Evolutionary conservation across 352 stramenopile genomes (phyloP).

Genomic region (Elongisporangium undulatum): DNA sequence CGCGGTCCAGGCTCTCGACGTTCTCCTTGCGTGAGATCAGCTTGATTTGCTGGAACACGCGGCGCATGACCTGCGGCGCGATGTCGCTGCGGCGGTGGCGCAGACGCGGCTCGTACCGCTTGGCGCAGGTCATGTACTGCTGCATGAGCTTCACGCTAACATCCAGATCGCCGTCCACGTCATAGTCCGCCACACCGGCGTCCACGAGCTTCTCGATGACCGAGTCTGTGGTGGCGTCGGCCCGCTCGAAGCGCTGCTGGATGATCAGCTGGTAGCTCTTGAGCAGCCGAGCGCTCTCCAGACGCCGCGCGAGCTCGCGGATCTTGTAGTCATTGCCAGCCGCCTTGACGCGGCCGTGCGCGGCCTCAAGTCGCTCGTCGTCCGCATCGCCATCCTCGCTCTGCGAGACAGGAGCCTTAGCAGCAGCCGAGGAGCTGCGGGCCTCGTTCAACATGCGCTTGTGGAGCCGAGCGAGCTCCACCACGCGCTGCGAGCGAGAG

Average conservation of each 20-base stretch:
- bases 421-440: constrained; percentile 4
- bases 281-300: constrained; percentile 31
- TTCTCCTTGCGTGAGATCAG: constrained; percentile 18
- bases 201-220: constrained; percentile 43
- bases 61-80: constrained; percentile 55
- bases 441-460: constrained; percentile 23
- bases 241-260: constrained; percentile 36
- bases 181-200: constrained; percentile 11
- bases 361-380: constrained; percentile 14
- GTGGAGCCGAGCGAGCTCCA: constrained; percentile 40
- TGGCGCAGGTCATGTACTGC: constrained; percentile 73
- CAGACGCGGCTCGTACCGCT: constrained; percentile 54
- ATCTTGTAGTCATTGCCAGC: constrained; percentile 20
- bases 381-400: constrained; percentile 13
- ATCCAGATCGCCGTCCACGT: constrained; percentile 42
- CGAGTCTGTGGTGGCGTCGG: constrained; percentile 34
- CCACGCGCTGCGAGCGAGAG: constrained; percentile 31
- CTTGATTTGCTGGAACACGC: constrained; percentile 60
- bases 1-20: constrained; percentile 10
- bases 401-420: not conserved
- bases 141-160: constrained; percentile 57
- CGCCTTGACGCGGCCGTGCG: constrained; percentile 14
- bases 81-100: constrained; percentile 37
- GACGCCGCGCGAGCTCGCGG: constrained; percentile 31
- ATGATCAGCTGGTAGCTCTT: constrained; percentile 49